Percentiles rank a stretch among this genome's conserved stretches.
These are phyloP conservation scores for Clonostachys solani DNA, from an alignment of 2,329 filamentous ascomycete genomes.

Conservation along the genomic window DNA sequence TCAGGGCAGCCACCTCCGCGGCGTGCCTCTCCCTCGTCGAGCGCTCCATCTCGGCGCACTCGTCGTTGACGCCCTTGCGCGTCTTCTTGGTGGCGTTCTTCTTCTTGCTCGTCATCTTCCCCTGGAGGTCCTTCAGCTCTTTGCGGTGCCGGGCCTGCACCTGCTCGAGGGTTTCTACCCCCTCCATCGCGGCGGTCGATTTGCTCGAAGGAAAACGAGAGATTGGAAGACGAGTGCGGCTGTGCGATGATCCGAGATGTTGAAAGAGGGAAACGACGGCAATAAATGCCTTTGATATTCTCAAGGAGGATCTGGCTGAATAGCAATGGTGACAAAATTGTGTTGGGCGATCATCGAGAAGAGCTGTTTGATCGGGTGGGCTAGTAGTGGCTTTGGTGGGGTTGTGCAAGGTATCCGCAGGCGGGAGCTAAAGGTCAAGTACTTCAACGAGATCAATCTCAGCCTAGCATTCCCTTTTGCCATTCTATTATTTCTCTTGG, in stretches of 20 bases:
- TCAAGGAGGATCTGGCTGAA: neutral
- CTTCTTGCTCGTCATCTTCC: conserved; percentile 88
- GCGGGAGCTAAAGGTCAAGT: too few species aligned
- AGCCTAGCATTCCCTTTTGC: too few species aligned
- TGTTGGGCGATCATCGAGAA: neutral
- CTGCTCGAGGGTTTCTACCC: conserved; percentile 62
- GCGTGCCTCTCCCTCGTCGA: conserved; percentile 63
- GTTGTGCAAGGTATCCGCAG: too few species aligned
- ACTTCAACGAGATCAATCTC: too few species aligned
- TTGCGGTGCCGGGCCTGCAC: conserved; percentile 78
- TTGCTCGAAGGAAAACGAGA: neutral
- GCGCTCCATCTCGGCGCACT: conserved; percentile 69
- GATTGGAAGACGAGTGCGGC: neutral
- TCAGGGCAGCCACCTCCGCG: conserved; percentile 47
- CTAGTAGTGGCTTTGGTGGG: too few species aligned
- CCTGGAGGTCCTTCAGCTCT: conserved; percentile 83
- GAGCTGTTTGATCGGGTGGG: too few species aligned
- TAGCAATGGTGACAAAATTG: neutral
- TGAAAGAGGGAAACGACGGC: neutral
- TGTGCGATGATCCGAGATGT: neutral
- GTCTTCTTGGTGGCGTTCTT: conserved; percentile 92
- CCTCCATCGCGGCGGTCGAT: conserved; percentile 13
- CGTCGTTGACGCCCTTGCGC: conserved; percentile 68
- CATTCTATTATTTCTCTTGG: too few species aligned
- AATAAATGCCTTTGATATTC: too few species aligned